These are phyloP conservation scores for Ilex asprella DNA, from an alignment of 257 asterid species.

Conservation along the genomic window DNA sequence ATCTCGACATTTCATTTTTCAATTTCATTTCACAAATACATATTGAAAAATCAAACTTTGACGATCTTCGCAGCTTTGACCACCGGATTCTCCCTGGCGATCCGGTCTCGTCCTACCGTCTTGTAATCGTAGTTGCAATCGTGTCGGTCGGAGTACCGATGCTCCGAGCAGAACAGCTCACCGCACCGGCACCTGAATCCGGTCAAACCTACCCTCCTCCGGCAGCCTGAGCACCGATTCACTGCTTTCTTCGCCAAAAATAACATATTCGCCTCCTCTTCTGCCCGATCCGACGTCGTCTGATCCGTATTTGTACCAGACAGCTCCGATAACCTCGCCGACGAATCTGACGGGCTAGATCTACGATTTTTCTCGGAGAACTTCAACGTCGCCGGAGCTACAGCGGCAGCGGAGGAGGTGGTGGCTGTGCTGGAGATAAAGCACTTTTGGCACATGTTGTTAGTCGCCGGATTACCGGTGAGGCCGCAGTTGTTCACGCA, in stretches of 20 bases:
- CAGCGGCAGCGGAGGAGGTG: conserved; percentile 14
- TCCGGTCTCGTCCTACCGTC: conserved; percentile 70
- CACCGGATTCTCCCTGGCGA: conserved; percentile 83
- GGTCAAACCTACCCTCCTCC: conserved; percentile 79
- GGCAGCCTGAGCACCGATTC: conserved; percentile 77
- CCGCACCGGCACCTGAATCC: conserved; percentile 93
- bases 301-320: conserved; percentile 36
- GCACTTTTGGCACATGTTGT: conserved; percentile 54
- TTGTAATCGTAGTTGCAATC: conserved; percentile 85
- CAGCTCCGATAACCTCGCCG: conserved; percentile 12
- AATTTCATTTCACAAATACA: neutral
- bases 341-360: conserved; percentile 28
- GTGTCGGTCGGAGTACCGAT: conserved; percentile 87
- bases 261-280: conserved; percentile 5
- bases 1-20: neutral
- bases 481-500: conserved; percentile 70
- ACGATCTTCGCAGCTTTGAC: conserved; percentile 78
- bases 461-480: conserved; percentile 49
- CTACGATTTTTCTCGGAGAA: conserved; percentile 22
- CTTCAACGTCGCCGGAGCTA: neutral
- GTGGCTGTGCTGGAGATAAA: conserved; percentile 33
- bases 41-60: conserved; percentile 32
- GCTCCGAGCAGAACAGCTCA: conserved; percentile 72
- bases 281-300: conserved; percentile 16
- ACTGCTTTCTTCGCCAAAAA: conserved; percentile 47